These are phyloP conservation scores for Byssochlamys sp. DNA, from an alignment of 2,329 filamentous ascomycete genomes.

Conservation along the genomic window DNA sequence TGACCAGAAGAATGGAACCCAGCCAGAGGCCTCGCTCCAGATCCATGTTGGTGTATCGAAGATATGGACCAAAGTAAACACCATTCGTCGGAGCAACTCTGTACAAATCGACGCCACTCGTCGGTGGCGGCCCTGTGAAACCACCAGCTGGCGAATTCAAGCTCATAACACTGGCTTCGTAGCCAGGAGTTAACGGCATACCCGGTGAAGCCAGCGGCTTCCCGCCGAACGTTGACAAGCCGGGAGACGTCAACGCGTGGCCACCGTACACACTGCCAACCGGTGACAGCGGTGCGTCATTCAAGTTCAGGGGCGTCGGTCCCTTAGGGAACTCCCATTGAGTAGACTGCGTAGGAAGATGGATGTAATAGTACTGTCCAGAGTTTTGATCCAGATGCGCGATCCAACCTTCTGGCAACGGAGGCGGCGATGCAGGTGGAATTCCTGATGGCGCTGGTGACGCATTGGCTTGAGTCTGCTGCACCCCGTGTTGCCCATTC, in stretches of 20 bases:
- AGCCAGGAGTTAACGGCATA: conserved; percentile 71
- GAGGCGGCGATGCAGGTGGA: conserved; percentile 74
- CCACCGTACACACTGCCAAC: conserved; percentile 62
- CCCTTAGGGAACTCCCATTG: conserved; percentile 99
- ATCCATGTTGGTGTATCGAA: conserved; percentile 96
- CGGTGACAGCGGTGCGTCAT: conserved; percentile 72
- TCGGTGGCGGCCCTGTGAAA: conserved; percentile 68
- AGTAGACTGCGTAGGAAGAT: conserved; percentile 85
- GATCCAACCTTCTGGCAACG: conserved; percentile 95
- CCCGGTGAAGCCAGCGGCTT: conserved; percentile 66
- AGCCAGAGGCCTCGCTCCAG: conserved; percentile 82
- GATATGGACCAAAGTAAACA: conserved; percentile 93
- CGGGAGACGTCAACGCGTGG: conserved; percentile 61
- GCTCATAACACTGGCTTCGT: conserved; percentile 76
- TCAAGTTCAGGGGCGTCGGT: conserved; percentile 76
- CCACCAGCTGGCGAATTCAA: conserved; percentile 70
- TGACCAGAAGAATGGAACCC: conserved; percentile 86
- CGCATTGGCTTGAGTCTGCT: conserved; percentile 17
- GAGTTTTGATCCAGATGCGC: conserved; percentile 91
- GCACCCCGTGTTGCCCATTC: conserved; percentile 14
- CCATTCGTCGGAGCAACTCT: conserved; percentile 88
- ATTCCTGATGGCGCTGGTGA: conserved; percentile 35
- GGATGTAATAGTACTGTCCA: conserved; percentile 97
- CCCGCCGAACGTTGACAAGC: conserved; percentile 44
- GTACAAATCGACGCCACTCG: conserved; percentile 85